These are phyloP conservation scores for Xylaria flabelliformis DNA, from an alignment of 495 filamentous ascomycete genomes.

Conservation along the genomic window DNA sequence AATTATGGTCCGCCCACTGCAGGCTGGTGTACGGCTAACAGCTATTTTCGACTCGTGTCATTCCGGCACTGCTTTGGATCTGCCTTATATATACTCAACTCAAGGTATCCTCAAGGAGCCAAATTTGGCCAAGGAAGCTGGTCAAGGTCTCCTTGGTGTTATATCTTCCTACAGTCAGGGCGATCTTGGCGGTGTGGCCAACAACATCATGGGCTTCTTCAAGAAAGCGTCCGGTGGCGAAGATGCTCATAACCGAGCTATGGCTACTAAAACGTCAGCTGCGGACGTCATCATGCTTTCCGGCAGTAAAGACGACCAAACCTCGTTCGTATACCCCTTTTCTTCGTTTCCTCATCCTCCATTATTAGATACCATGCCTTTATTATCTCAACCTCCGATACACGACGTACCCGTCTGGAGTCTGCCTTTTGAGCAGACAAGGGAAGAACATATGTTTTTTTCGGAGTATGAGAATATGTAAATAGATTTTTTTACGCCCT, in stretches of 20 bases:
- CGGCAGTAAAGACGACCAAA: conserved; percentile 95
- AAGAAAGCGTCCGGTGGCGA: conserved; percentile 91
- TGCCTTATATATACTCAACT: conserved; percentile 97
- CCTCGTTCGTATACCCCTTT: conserved; percentile 72
- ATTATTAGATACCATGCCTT: conserved; percentile 23
- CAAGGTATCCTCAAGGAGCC: conserved; percentile 96
- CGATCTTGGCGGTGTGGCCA: conserved; percentile 83
- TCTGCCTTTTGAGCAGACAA: conserved; percentile 5
- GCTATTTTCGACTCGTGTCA: conserved; percentile 99
- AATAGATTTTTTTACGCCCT: conserved; percentile 41
- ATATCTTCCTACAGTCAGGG: conserved; percentile 90
- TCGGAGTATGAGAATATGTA: conserved; percentile 29
- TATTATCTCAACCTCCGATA: conserved; percentile 22
- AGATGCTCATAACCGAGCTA: conserved; percentile 76
- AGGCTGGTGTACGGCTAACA: conserved; percentile 86
- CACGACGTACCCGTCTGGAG: neutral
- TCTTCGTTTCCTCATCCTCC: conserved; percentile 34
- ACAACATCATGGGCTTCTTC: conserved; percentile 82
- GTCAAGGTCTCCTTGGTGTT: conserved; percentile 87
- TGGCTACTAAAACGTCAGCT: conserved; percentile 90
- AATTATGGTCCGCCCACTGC: conserved; percentile 88
- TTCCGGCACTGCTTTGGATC: conserved; percentile 92
- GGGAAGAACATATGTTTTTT: conserved; percentile 5
- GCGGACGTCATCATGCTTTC: conserved; percentile 99
- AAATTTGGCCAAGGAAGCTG: conserved; percentile 96